Evolutionary conservation across 2,329 filamentous ascomycete genomes (phyloP).

Genomic region (Aspergillus viridinutans): DNA sequence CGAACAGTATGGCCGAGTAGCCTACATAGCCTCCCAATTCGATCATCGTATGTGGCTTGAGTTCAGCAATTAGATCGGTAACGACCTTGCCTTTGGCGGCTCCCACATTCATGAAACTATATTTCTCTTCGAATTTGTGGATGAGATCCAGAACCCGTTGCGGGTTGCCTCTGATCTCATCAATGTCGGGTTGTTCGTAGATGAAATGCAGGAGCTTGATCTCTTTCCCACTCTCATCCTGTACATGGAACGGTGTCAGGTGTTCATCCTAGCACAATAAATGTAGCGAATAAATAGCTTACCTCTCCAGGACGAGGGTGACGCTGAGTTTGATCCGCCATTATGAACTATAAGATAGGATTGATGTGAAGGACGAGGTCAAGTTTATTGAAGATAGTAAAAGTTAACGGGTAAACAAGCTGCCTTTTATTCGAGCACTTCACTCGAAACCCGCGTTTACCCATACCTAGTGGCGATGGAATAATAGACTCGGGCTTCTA

Average conservation of each 20-base stretch:
- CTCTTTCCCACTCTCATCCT: slow-evolving; percentile 65
- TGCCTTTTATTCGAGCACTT: not conserved
- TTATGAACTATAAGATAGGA: not conserved
- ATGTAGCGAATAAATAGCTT: not conserved
- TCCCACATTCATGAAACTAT: slow-evolving; percentile 78
- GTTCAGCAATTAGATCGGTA: slow-evolving; percentile 61
- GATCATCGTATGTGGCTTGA: slow-evolving; percentile 66
- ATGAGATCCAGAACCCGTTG: slow-evolving; percentile 62
- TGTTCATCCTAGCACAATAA: not conserved
- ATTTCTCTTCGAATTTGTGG: slow-evolving; percentile 63
- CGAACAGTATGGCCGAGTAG: slow-evolving; percentile 76
- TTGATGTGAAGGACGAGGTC: not conserved
- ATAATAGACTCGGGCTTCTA: not conserved
- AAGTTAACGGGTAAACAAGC: not conserved
- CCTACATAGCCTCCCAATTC: slow-evolving; percentile 79
- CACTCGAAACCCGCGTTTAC: not conserved
- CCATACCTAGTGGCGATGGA: no score
- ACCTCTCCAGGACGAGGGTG: not conserved
- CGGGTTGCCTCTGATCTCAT: slow-evolving; percentile 62
- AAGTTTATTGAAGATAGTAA: not conserved
- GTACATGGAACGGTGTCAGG: not conserved
- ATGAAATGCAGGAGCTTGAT: slow-evolving; percentile 68
- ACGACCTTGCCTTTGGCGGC: slow-evolving; percentile 70
- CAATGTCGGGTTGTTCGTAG: slow-evolving; percentile 57
- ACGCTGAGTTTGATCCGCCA: not conserved